Conservation (phyloP, 768 basidiomycete species). For the Gymnopilus dilepis region DNA sequence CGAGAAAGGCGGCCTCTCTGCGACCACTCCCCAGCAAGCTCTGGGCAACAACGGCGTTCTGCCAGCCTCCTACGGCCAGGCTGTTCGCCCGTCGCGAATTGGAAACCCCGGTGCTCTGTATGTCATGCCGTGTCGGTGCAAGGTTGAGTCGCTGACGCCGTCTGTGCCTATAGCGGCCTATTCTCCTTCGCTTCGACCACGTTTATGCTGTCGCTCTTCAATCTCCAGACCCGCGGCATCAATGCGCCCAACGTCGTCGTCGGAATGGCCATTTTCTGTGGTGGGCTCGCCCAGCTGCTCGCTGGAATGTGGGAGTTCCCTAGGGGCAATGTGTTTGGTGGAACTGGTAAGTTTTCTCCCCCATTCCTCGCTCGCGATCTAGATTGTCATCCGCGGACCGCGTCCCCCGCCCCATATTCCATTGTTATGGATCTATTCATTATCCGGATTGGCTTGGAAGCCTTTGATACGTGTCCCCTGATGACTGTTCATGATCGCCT, state of each 20-base stretch:
- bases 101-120: conserved; percentile 58
- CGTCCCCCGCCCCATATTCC: background rate
- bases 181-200: conserved; percentile 88
- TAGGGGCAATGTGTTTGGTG: conserved; percentile 71
- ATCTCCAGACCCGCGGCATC: conserved; percentile 61
- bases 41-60: conserved; percentile 26
- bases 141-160: background rate
- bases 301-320: conserved; percentile 92
- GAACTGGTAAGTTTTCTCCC: conserved; percentile 60
- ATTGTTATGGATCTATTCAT: conserved; percentile 1
- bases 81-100: conserved; percentile 41
- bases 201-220: conserved; percentile 78
- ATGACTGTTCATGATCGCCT: conserved; percentile 5
- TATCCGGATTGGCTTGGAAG: background rate
- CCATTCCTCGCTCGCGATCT: background rate
- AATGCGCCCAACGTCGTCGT: conserved; percentile 70
- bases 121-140: conserved; percentile 3
- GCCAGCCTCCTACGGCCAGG: conserved; percentile 23
- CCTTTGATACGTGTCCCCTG: background rate
- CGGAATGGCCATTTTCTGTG: conserved; percentile 86
- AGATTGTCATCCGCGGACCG: background rate
- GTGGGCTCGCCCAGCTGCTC: conserved; percentile 84
- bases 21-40: conserved; percentile 33
- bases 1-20: conserved; percentile 42
- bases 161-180: conserved; percentile 57